Conservation (phyloP, 306 rosid genomes). For the Cicer arietinum region DNA sequence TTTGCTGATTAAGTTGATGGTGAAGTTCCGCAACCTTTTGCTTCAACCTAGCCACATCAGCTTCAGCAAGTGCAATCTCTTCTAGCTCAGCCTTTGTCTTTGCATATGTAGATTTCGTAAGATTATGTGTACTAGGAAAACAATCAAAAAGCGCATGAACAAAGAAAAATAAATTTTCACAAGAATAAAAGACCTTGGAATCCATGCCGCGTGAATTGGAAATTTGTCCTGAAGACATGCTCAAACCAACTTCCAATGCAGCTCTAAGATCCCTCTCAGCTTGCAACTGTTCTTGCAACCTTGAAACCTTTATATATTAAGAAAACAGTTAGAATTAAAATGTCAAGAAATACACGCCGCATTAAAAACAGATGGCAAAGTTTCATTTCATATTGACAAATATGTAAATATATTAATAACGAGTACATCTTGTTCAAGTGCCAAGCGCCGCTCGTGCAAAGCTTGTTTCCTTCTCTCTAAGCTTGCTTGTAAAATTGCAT, state of each 20-base stretch:
- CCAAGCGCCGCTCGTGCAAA: conserved; percentile 96
- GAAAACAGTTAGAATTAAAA: conserved; percentile 40
- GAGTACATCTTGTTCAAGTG: conserved; percentile 96
- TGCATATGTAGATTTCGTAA: conserved; percentile 51
- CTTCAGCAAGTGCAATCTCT: conserved; percentile 99
- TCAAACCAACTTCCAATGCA: conserved; percentile 96
- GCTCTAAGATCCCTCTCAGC: conserved; percentile 99
- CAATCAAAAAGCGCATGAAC: not conserved
- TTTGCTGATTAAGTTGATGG: conserved; percentile 95
- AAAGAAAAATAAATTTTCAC: conserved; percentile 1
- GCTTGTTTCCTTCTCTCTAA: conserved; percentile 99
- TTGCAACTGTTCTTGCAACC: conserved; percentile 99
- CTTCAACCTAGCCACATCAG: conserved; percentile 96
- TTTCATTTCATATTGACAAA: not conserved
- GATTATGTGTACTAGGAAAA: conserved; percentile 42
- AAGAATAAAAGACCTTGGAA: conserved; percentile 73
- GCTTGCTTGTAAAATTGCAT: conserved; percentile 98
- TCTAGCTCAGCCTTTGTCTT: conserved; percentile 98
- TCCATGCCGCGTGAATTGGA: conserved; percentile 91
- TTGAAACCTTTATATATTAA: conserved; percentile 67
- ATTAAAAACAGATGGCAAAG: conserved; percentile 18
- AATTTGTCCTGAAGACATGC: conserved; percentile 94
- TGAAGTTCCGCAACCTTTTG: conserved; percentile 99
- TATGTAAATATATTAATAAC: conserved; percentile 17
- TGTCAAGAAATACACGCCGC: conserved; percentile 6